phyloP scores from a whole-genome alignment of 495 filamentous ascomycete genomes.

The Aspergillus bridgeri region DNA sequence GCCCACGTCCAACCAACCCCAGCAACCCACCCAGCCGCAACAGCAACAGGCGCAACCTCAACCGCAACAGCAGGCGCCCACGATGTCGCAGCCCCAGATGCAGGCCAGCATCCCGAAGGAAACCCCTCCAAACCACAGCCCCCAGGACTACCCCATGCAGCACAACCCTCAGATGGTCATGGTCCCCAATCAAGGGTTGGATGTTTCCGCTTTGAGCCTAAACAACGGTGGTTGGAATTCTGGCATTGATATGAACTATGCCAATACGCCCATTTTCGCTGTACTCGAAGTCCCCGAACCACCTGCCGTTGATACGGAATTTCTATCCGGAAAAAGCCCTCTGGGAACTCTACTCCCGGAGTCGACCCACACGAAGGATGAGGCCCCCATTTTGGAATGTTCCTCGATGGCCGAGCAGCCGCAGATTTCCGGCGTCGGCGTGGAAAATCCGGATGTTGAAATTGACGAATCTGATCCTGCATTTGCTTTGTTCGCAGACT shows the following conservation, averaged over 20 bases:
- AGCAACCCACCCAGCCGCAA: constrained; percentile 29
- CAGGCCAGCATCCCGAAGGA: constrained; percentile 53
- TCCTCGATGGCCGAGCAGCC: constrained; percentile 31
- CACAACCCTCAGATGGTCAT: constrained; percentile 66
- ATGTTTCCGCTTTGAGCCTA: constrained; percentile 59
- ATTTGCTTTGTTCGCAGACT: constrained; percentile 56
- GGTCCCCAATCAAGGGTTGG: constrained; percentile 70
- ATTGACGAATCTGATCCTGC: constrained; percentile 59
- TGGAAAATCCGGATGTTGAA: constrained; percentile 44
- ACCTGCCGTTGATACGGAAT: constrained; percentile 57
- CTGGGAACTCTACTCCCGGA: constrained; percentile 33
- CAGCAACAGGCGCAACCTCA: constrained; percentile 33
- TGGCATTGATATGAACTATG: constrained; percentile 53
- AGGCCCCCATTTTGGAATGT: constrained; percentile 47
- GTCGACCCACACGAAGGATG: constrained; percentile 42
- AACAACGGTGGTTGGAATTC: constrained; percentile 52
- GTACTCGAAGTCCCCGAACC: constrained; percentile 72
- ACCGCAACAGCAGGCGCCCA: constrained; percentile 27
- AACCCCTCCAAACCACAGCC: constrained; percentile 53
- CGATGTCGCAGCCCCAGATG: constrained; percentile 28
- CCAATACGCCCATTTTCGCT: constrained; percentile 74
- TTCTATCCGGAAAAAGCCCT: constrained; percentile 65
- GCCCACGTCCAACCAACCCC: constrained; percentile 32
- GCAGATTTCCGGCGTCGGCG: constrained; percentile 26
- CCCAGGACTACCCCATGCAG: constrained; percentile 52